Base-by-base conservation (phyloP, 345 rosid species). In the Cardiospermum halicacabum region DNA sequence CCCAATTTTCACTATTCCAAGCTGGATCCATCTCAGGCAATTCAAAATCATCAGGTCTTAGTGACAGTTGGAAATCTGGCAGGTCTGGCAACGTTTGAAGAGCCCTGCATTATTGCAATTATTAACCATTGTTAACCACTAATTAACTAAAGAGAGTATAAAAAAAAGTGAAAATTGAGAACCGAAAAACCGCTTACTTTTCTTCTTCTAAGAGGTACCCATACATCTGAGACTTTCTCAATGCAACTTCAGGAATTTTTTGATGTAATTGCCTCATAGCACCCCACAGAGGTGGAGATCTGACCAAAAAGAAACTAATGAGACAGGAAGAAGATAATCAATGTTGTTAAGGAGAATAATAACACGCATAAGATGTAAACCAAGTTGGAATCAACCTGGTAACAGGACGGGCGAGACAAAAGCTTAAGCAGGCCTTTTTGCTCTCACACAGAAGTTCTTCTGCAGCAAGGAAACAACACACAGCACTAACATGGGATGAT, bases 171-270 rank as follows among this genome's bases (percentile, higher is more conserved):
- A 34, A 6, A 25, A 10, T 15, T 9, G 2, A 39, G 11, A 2
- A 39, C n/a, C n/a, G 24, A 31, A 63, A 63, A 31, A 27, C 16
- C 7, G 51, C 97, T 77, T 79, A 94, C 99, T 90, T 91, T 54
- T 90, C 98, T 78, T 93, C 84, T 78, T 88, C 95, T 60, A 94
- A 70, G 64, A 90, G 82, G 80, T 83, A 88, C 47, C 96, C 95
- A 60, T 86, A 86, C 74, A 68, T 88, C 72, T 93, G 92, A 62
- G 94, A 86, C 70, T 93, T 93, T 58, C 80, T 86, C 9, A 77
- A 72, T 51, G 95, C 97, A 69, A 94, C 91, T 77, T 88, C 97
- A 16, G 96, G 96, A 69, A 94, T 87, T 74, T 94, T 94, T 80
- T 90, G 91, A 61, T 73, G 82, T 59, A 93, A 72, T 56, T 84